Evolutionary conservation across 1,139 yeast species (phyloP).

Genomic region (Kodamaea alishanica): DNA sequence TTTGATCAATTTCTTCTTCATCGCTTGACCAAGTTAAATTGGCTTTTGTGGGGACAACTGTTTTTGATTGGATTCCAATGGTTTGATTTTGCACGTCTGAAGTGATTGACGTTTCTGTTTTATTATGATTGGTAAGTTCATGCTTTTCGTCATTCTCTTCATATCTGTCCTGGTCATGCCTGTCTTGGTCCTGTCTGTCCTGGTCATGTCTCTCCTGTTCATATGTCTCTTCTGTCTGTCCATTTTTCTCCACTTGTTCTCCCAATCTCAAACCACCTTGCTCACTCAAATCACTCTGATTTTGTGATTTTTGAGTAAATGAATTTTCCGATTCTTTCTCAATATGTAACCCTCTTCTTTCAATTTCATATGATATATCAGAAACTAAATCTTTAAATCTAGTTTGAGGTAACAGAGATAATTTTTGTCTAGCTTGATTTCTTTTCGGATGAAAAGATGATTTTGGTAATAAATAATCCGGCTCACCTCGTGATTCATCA

Average conservation of each 20-base stretch:
- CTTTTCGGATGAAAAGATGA: constrained; percentile 86
- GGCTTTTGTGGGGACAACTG: constrained; percentile 74
- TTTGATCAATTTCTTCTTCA: constrained; percentile 51
- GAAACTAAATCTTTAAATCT: constrained; percentile 87
- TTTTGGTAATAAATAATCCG: constrained; percentile 65
- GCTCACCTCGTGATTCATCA: constrained; percentile 51
- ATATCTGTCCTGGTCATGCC: neutral
- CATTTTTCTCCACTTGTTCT: too few relatives aligned
- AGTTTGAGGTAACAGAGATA: constrained; percentile 76
- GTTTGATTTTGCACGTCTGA: constrained; percentile 26
- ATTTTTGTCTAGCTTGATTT: constrained; percentile 91
- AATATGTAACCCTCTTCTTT: constrained; percentile 57
- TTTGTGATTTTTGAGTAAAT: too few relatives aligned
- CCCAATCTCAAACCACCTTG: too few relatives aligned
- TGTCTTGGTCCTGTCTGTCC: constrained; percentile 1
- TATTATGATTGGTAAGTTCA: neutral
- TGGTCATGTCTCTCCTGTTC: neutral
- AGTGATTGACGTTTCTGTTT: constrained; percentile 7
- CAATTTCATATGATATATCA: constrained; percentile 85
- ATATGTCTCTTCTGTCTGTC: neutral
- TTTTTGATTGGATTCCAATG: constrained; percentile 52
- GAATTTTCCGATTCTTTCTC: too few relatives aligned
- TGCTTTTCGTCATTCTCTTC: constrained; percentile 7
- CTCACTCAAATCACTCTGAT: too few relatives aligned
- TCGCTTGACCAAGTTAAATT: constrained; percentile 81